Evolutionary conservation across 2,329 filamentous ascomycete genomes (phyloP), one percentile per base, ranked within the genome.

Genomic region (Passalora sequoiae): DNA sequence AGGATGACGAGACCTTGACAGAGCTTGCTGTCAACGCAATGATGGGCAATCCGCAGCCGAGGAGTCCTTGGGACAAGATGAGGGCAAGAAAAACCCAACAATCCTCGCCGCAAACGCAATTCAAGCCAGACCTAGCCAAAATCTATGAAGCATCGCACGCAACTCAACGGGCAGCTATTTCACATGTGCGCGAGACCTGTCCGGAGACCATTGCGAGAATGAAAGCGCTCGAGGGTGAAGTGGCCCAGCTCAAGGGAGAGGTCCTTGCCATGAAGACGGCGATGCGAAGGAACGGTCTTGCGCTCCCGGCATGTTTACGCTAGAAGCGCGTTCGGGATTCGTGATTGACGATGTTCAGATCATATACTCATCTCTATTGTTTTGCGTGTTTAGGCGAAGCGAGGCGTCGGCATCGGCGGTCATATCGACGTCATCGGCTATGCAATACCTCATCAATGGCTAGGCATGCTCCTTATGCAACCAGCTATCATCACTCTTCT

Each of bases 221-320:
- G 4, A 33, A 45, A 30, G 38, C 8, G 6, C 33, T 61, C 28
- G 55, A 60, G 21, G 39, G 37, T 9, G 58, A 62, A 29, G 52
- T 62, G 9, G 46, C 49, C n/a, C 19, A 49, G 1, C 40, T 62
- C 36, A 59, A 54, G 38, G 54, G 46, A 12, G 58, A 62, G 40
- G 50, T 61, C 1, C 20, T 56, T 15, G 54, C 49, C 8, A 35
- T 62, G 33, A 58, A 55, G 46, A 48, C 51, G 2, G 43, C 54
- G 39, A 29, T 62, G 41, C 43, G 59, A 20, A 39, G 53, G 33
- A 41, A 55, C 35, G 57, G 55, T 4, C 31, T 55, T 6, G 44
- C 51, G 13, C 27, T 47, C 10, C 50, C 48, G 29, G 38, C 45
- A 9, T 40, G 43, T 17, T 39, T 43, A 15, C 63, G 60, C 25